These are phyloP conservation scores for Gonium pectorale DNA, from an alignment of 139 green algal genomes.

Conservation along the genomic window DNA sequence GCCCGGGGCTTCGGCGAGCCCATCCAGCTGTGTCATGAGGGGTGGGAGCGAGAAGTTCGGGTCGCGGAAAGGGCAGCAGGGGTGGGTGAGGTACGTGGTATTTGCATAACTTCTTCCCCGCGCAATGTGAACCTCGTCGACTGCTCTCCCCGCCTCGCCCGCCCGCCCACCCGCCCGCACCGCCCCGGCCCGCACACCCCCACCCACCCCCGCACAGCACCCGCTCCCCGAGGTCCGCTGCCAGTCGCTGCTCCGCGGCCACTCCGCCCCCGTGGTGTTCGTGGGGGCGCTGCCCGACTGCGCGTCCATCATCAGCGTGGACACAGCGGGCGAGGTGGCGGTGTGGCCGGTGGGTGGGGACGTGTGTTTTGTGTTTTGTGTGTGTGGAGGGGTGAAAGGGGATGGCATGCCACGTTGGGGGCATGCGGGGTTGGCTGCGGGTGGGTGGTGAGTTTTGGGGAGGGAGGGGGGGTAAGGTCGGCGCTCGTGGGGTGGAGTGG, in stretches of 20 bases:
- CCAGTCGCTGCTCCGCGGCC: constrained; percentile 61
- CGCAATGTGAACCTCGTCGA: too few relatives aligned
- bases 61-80: too few relatives aligned
- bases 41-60: too few relatives aligned
- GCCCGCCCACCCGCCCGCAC: background rate
- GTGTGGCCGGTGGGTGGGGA: constrained; percentile 41
- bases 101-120: too few relatives aligned
- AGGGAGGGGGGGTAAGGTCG: background rate
- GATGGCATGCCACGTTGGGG: background rate
- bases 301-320: constrained; percentile 51
- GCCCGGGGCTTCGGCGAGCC: too few relatives aligned
- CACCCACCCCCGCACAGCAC: background rate
- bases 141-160: too few relatives aligned
- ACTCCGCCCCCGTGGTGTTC: constrained; percentile 54
- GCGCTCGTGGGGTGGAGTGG: too few relatives aligned
- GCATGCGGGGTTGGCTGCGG: background rate
- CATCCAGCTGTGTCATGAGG: too few relatives aligned
- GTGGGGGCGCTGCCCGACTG: constrained; percentile 60
- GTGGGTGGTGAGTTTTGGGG: background rate
- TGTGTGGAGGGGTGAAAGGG: background rate
- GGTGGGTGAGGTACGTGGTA: too few relatives aligned
- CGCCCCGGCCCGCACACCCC: background rate
- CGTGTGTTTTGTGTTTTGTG: background rate
- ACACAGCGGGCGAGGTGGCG: constrained; percentile 41
- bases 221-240: background rate